Evolutionary conservation across 1,284 basidiomycete genomes (phyloP).

Genomic region (Caloboletus inedulis): DNA sequence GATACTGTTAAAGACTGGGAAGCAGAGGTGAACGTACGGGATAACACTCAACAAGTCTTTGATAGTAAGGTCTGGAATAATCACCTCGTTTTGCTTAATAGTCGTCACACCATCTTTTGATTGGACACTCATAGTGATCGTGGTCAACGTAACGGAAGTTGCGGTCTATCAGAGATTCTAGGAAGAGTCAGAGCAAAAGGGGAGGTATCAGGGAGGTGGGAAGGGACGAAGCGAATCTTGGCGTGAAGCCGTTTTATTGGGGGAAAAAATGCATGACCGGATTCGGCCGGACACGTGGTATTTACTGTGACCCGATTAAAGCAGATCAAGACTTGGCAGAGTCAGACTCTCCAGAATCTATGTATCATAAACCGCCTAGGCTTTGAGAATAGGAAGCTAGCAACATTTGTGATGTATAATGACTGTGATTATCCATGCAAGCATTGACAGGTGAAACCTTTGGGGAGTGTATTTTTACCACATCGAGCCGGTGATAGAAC

Average conservation of each 20-base stretch:
- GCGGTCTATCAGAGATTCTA: constrained; percentile 9
- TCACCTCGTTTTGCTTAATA: constrained; percentile 59
- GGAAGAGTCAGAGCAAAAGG: not conserved
- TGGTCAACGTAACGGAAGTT: constrained; percentile 6
- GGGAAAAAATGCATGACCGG: constrained; percentile 21
- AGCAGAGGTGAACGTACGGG: constrained; percentile 56
- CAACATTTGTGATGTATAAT: no score
- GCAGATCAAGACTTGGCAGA: not conserved
- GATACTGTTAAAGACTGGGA: not conserved
- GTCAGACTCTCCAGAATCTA: no score
- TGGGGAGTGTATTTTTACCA: no score
- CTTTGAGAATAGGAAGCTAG: no score
- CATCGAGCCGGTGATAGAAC: no score
- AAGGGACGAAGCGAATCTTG: not conserved
- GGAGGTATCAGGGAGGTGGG: not conserved
- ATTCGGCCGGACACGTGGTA: constrained; percentile 29
- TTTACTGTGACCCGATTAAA: not conserved
- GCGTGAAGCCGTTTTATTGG: constrained; percentile 23
- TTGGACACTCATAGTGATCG: constrained; percentile 23
- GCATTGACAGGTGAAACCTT: no score
- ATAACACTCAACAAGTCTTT: constrained; percentile 87
- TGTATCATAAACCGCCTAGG: no score
- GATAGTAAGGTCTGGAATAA: constrained; percentile 79
- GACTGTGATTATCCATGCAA: no score
- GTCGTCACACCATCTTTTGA: constrained; percentile 25